Percentiles rank a stretch among this genome's conserved stretches.
These are phyloP conservation scores for Pyrus hybrid DNA, from an alignment of 331 rosid species.

Conservation along the genomic window DNA sequence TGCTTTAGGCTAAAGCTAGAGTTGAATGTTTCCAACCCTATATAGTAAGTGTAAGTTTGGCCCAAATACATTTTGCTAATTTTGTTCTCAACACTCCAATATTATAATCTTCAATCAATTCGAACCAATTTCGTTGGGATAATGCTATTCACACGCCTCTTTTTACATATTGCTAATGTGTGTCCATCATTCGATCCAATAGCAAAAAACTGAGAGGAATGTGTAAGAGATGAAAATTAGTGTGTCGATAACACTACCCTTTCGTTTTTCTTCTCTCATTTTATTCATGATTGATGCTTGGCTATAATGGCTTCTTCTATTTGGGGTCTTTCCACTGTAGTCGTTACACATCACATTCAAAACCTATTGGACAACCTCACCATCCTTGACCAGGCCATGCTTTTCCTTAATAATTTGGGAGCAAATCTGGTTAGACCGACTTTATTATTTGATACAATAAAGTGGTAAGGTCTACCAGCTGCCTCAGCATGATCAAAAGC, in stretches of 20 bases:
- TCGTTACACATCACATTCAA: neutral
- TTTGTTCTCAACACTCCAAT: neutral
- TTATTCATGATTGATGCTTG: neutral
- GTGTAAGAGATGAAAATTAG: too few species aligned
- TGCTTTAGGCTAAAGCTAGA: neutral
- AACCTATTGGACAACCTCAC: neutral
- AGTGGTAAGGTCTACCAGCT: neutral
- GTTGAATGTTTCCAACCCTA: neutral
- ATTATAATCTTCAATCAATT: too few species aligned
- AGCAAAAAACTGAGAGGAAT: accelerated
- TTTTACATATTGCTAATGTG: too few species aligned
- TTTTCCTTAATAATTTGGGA: neutral
- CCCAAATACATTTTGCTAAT: neutral
- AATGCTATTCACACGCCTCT: accelerated
- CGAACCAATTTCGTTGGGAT: too few species aligned
- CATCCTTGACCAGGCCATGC: neutral
- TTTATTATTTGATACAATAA: neutral
- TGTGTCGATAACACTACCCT: too few species aligned
- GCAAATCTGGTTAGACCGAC: neutral
- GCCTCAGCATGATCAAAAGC: neutral
- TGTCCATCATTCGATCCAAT: too few species aligned
- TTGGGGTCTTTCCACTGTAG: neutral
- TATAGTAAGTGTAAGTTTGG: neutral
- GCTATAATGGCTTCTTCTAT: neutral
- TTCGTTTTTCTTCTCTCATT: neutral